A percentile compares a stretch with the other conserved stretches of the same genome.
phyloP scores from a whole-genome alignment of 2,329 filamentous ascomycete species.

The Aspergillus spinulosporus region DNA sequence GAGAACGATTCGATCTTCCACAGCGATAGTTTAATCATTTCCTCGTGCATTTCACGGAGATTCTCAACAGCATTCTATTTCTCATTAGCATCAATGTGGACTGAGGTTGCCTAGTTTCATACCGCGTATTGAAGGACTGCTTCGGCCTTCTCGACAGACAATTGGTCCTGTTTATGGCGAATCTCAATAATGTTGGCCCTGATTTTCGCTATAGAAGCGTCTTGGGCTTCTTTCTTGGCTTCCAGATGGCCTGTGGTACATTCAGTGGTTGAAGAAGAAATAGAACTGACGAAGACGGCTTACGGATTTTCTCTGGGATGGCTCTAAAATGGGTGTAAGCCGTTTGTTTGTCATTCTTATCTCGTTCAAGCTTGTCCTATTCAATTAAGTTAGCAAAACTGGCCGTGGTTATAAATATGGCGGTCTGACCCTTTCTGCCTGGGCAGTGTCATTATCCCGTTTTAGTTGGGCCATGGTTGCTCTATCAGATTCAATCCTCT shows the following conservation, averaged over 20 bases:
- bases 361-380: slow-evolving; percentile 43
- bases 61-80: slow-evolving; percentile 59
- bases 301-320: slow-evolving; percentile 71
- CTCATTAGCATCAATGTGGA: slow-evolving; percentile 11
- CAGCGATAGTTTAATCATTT: slow-evolving; percentile 68
- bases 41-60: slow-evolving; percentile 63
- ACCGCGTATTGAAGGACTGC: slow-evolving; percentile 58
- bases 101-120: slow-evolving; percentile 26
- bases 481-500: slow-evolving; percentile 34
- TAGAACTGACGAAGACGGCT: slow-evolving; percentile 34
- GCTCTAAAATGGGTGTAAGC: slow-evolving; percentile 64
- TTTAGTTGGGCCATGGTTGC: slow-evolving; percentile 24
- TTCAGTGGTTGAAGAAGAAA: slow-evolving; percentile 23
- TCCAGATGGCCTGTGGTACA: slow-evolving; percentile 45
- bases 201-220: slow-evolving; percentile 43
- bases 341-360: slow-evolving; percentile 69
- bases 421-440: slow-evolving; percentile 46
- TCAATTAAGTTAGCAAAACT: not conserved
- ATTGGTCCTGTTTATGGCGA: slow-evolving; percentile 56
- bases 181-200: slow-evolving; percentile 53
- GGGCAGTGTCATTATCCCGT: slow-evolving; percentile 26
- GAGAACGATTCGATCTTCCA: slow-evolving; percentile 77
- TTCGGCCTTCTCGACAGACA: slow-evolving; percentile 58
- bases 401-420: not conserved
- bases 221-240: slow-evolving; percentile 46